Evolutionary conservation across 768 basidiomycete species (phyloP), one percentile per base, ranked within the genome.

Genomic region (Myochromella boudieri): DNA sequence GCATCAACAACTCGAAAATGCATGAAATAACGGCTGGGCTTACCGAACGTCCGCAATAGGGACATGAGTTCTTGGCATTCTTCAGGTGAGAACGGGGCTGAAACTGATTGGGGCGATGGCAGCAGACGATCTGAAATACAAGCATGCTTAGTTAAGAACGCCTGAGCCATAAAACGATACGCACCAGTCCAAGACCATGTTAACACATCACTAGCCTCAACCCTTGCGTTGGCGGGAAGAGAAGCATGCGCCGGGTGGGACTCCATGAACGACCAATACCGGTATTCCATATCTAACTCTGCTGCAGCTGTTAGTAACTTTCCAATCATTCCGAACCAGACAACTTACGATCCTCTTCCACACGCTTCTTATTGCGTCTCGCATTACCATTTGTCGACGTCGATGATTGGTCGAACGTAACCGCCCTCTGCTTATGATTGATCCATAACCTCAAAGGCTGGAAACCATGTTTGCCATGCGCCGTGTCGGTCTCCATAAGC

Each of bases 241-340:
- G 74, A 59, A 6, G 72, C 68, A 60, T 92, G 90, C 0, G 85
- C 86, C 0, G 90, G 90, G 55, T 91, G 88, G 26, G 77, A 67
- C 62, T 90, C 85, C 66, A 92, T 76, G 59, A 84, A 92, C 5
- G 80, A 69, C 91, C 91, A 92, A 58, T 90, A 92, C 44, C 85
- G 73, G 55, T 85, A 88, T 58, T 89, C 86, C 57, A 82, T 74
- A 45, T 91, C 87, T 17, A 88, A 68, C 37, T 78, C 90, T 91
- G 51, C 12, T 42, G 15, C 12, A 1, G n/a, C 34, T 12, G 32
- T 34, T 29, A 46, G 32, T 8, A 29, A 40, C 6, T 6, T 4
- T 28, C 21, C 6, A 27, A 5, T 48, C 4, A 32, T 20, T 39
- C 29, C 10, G 10, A 4, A 8, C 22, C 43, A 47, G 28, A 42